Base-by-base conservation (phyloP, 2,329 filamentous ascomycete species). In the Curvularia verruculosa region DNA sequence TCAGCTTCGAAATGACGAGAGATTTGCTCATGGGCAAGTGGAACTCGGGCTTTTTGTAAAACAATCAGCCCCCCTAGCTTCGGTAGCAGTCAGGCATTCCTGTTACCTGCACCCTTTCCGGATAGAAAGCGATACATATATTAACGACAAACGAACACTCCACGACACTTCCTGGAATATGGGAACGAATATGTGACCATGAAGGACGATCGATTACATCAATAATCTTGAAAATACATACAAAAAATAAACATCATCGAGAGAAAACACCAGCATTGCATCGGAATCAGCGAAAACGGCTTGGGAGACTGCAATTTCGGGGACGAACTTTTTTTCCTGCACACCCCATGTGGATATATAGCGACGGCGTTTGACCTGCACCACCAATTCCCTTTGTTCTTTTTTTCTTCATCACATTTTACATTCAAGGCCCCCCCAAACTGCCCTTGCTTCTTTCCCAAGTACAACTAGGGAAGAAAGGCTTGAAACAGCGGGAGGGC, bases 1-100 rank as follows among this genome's bases (percentile, higher is more conserved):
- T 98, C 59, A 97, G 93, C 77, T 99, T 96, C 74, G 95, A 99
- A 79, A 81, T 98, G 74, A 94, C 91, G 8, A 86, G 95, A 64
- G 95, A 99, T 77, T 89, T 96, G 72, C 80, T 98, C 39, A 81
- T 96, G 55, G 81, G 73, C 46, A 71, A 67, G 40, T 66, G 65
- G 56, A 67, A 69, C 39, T 65, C 64, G 9, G 62, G 59, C 8
- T 75, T 75, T 58, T 64, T 76, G 65, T 76, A 65, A 49, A 37
- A 28, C 44, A 29, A 44, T 26, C 19, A 45, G 10, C 40, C 28
- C 31, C 39, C 34, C 36, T 26, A 45, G 15, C 24, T 39, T 46
- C 49, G 37, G n/a, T 52, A 45, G 18, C 18, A 45, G 18, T 26
- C 19, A 39, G 10, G 45, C 36, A n/a, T 41, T 31, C 36, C 36